Evolutionary conservation across 164 flowering plant species (phyloP).

Genomic region (Aristolochia fimbriata): DNA sequence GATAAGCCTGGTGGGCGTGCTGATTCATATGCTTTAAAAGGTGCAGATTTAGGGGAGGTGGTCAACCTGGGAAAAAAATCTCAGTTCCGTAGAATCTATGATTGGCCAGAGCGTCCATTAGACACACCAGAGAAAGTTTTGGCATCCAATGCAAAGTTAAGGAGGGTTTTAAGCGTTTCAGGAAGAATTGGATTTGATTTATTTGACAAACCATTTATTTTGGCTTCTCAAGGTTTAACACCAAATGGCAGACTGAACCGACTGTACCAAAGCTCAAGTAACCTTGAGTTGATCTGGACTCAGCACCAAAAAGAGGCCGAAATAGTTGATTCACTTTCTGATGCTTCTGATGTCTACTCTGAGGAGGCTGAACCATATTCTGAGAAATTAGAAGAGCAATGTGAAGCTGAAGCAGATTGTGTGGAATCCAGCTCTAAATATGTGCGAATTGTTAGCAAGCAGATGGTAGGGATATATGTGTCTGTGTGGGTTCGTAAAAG

Average conservation of each 20-base stretch:
- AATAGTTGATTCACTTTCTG: conserved; percentile 31
- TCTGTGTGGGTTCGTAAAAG: conserved; percentile 82
- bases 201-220: conserved; percentile 27
- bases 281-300: conserved; percentile 29
- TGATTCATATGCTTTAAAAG: conserved; percentile 11
- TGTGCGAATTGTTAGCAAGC: conserved; percentile 87
- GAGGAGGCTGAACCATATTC: conserved; percentile 38
- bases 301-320: conserved; percentile 30
- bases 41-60: conserved; percentile 11
- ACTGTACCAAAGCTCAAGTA: conserved; percentile 44
- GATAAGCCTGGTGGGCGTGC: conserved; percentile 15
- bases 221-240: conserved; percentile 19
- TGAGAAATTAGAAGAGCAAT: conserved; percentile 18
- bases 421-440: conserved; percentile 31
- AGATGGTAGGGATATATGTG: conserved; percentile 93
- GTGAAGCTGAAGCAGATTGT: conserved; percentile 6
- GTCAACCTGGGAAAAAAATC: conserved; percentile 17
- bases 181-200: conserved; percentile 46
- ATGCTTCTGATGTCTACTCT: conserved; percentile 31
- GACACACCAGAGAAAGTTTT: conserved; percentile 37
- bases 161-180: conserved; percentile 65
- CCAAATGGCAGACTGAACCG: conserved; percentile 30
- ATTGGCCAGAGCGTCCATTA: conserved; percentile 70
- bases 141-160: conserved; percentile 32
- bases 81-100: conserved; percentile 36